phyloP scores from a whole-genome alignment of 2,329 filamentous ascomycete species.

The Fusarium musae region DNA sequence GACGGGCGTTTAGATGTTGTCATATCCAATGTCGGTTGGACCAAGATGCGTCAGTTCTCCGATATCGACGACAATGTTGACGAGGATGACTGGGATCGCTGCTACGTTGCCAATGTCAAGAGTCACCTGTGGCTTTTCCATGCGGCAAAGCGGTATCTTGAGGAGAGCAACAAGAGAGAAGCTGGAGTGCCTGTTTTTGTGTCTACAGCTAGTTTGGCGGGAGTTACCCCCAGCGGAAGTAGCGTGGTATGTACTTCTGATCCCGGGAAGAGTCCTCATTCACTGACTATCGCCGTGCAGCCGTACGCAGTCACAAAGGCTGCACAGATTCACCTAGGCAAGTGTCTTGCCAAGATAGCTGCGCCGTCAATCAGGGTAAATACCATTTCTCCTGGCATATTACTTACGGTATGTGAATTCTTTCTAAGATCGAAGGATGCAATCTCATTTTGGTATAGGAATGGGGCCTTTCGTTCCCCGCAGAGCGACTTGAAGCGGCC shows the following conservation, averaged over 20 bases:
- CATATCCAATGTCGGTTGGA: slow-evolving; percentile 78
- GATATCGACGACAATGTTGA: slow-evolving; percentile 63
- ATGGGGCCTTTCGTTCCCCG: slow-evolving; percentile 70
- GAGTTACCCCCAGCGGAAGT: slow-evolving; percentile 71
- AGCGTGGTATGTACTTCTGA: slow-evolving; percentile 56
- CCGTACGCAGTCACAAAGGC: slow-evolving; percentile 83
- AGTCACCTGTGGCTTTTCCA: slow-evolving; percentile 69
- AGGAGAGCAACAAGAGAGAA: slow-evolving; percentile 65
- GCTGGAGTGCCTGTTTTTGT: slow-evolving; percentile 64
- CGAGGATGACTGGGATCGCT: slow-evolving; percentile 69
- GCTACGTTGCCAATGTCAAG: slow-evolving; percentile 72
- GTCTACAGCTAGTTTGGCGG: slow-evolving; percentile 72
- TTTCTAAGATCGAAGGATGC: neutral
- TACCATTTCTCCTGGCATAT: slow-evolving; percentile 64
- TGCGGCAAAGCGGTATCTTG: slow-evolving; percentile 54
- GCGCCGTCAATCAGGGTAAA: slow-evolving; percentile 69
- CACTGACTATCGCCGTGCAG: slow-evolving; percentile 46
- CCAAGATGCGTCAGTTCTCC: slow-evolving; percentile 55
- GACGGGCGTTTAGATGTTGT: slow-evolving; percentile 74
- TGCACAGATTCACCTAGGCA: slow-evolving; percentile 71
- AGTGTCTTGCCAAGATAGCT: slow-evolving; percentile 63
- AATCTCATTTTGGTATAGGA: slow-evolving; percentile 52
- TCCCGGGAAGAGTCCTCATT: neutral
- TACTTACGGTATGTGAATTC: slow-evolving; percentile 54
- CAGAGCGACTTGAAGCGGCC: slow-evolving; percentile 65